A percentile compares a stretch with the other conserved stretches of the same genome.
Conservation (phyloP, 2,329 filamentous ascomycete species). For the Teratosphaeria zuluensis region DNA sequence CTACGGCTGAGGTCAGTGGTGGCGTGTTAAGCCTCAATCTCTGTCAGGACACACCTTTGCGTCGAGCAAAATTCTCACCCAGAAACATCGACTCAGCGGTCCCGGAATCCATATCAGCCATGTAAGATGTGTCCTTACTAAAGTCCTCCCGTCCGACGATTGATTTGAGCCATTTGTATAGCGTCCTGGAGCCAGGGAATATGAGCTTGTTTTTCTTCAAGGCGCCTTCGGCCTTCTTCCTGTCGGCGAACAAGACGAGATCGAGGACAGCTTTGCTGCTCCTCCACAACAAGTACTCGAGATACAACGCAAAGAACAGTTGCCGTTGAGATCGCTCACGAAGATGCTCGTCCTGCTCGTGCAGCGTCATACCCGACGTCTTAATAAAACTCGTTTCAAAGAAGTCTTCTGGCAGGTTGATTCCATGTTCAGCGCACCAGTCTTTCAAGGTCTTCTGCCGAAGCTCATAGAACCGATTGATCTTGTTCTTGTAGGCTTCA, state of each 20-base stretch:
- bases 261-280: slow-evolving; percentile 52
- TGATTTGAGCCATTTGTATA: slow-evolving; percentile 55
- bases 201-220: slow-evolving; percentile 55
- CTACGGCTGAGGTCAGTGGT: slow-evolving; percentile 28
- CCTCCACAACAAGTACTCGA: slow-evolving; percentile 57
- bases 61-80: slow-evolving; percentile 50
- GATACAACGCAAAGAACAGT: slow-evolving; percentile 59
- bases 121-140: slow-evolving; percentile 44
- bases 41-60: slow-evolving; percentile 22
- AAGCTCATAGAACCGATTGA: slow-evolving; percentile 47
- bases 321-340: slow-evolving; percentile 57
- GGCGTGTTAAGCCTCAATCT: not conserved
- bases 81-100: slow-evolving; percentile 49
- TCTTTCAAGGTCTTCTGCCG: slow-evolving; percentile 47
- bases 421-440: slow-evolving; percentile 38
- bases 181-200: slow-evolving; percentile 49
- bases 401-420: slow-evolving; percentile 41
- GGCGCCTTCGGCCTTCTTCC: slow-evolving; percentile 53
- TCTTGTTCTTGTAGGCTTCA: slow-evolving; percentile 42
- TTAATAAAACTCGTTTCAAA: slow-evolving; percentile 42
- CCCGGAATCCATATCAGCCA: slow-evolving; percentile 48
- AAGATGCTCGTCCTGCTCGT: slow-evolving; percentile 42
- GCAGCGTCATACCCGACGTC: slow-evolving; percentile 25
- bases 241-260: slow-evolving; percentile 59
- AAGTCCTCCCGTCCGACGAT: slow-evolving; percentile 38